Percentiles rank a stretch among this genome's conserved stretches.
phyloP scores from a whole-genome alignment of 2,329 filamentous ascomycete genomes.

The Diaporthe sp. region DNA sequence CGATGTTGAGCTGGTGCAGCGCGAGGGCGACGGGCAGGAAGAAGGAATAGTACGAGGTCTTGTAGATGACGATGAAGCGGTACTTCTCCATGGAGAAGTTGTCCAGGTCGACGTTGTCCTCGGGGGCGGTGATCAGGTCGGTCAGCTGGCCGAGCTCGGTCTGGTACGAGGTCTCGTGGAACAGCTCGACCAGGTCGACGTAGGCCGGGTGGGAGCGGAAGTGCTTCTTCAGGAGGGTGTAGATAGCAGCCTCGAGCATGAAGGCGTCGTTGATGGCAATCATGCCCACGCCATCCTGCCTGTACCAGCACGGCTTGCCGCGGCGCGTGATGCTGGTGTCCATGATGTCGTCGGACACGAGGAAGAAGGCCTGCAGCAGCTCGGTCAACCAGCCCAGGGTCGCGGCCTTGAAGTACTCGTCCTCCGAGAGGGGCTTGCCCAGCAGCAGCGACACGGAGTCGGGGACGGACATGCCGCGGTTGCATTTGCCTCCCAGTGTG shows the following conservation, averaged over 20 bases:
- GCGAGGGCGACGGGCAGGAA: conserved; percentile 96
- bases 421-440: conserved; percentile 76
- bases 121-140: conserved; percentile 94
- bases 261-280: conserved; percentile 99
- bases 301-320: conserved; percentile 97
- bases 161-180: conserved; percentile 94
- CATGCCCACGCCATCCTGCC: conserved; percentile 89
- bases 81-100: conserved; percentile 98
- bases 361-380: conserved; percentile 98
- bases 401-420: conserved; percentile 90
- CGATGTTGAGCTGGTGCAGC: conserved; percentile 86
- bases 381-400: conserved; percentile 98
- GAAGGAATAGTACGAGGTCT: conserved; percentile 99
- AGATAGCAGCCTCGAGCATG: conserved; percentile 93
- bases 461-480: conserved; percentile 97
- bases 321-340: conserved; percentile 95
- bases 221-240: conserved; percentile 91
- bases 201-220: conserved; percentile 91
- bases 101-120: conserved; percentile 91
- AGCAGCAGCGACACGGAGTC: conserved; percentile 89
- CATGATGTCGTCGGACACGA: conserved; percentile 99
- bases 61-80: conserved; percentile 98
- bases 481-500: conserved; percentile 95
- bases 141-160: conserved; percentile 96
- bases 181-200: conserved; percentile 92